Base-by-base conservation (phyloP, 805 yeast species). In the Candida yuanshanica region DNA sequence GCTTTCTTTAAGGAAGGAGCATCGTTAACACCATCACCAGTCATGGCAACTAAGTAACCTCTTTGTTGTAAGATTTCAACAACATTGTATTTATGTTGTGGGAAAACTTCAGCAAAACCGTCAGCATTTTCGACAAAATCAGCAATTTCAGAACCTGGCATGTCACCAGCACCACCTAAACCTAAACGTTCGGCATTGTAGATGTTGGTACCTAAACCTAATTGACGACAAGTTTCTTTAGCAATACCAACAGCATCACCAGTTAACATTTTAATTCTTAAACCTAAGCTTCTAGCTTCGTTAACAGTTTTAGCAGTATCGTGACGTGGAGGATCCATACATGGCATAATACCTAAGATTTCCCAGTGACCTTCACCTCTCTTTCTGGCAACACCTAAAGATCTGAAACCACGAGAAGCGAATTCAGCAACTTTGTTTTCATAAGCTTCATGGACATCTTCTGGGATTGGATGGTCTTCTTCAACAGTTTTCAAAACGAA, bases 211-310 rank as follows among this genome's bases (percentile, higher is more conserved):
- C 96, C 96, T 59, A 89, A 75, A 69, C 96, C 96, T 68, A 89
- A 80, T 79, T 89, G 96, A 73, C 96, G 85, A 74, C 95, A 87
- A 66, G 96, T 89, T 77, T 89, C 96, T 80, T 88, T 85, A 63
- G 96, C 96, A 73, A 89, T 89, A 79, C 96, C 96, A 64, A 89
- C 96, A 69, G 96, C 96, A 75, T 89, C 96, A 81, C 96, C 96
- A 73, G 96, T 89, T 69, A 89, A 81, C 96, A 89, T 89, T 83
- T 89, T 89, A 59, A 89, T 93, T 73, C 93, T 82, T 65, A 89
- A 79, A 80, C 96, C 96, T 63, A 89, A 79, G 56, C 72, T 63
- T 74, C 84, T 81, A 59, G 96, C 96, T 74, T 89, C 96, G 69
- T 75, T 68, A 65, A 89, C 93, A 65, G 96, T 89, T 63, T 81